These are phyloP conservation scores for Camelina hispida DNA, from an alignment of 345 rosid species.

Conservation along the genomic window DNA sequence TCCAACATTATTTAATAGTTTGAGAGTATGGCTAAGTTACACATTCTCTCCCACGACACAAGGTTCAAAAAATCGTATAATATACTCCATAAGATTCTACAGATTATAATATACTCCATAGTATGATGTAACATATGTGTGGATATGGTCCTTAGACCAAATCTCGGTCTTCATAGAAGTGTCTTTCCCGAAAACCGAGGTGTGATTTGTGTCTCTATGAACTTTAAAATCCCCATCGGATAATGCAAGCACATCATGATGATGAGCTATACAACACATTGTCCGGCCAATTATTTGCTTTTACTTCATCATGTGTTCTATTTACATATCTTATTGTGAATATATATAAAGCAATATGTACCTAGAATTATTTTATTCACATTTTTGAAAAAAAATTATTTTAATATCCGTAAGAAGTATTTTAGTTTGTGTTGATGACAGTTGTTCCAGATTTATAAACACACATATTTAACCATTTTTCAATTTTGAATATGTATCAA, in stretches of 20 bases:
- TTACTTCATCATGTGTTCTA: conserved; percentile 29
- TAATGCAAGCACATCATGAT: conserved; percentile 45
- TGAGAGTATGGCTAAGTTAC: background rate
- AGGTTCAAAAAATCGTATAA: conserved; percentile 12
- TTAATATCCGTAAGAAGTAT: no score
- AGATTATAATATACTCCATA: background rate
- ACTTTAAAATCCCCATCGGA: conserved; percentile 37
- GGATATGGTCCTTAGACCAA: conserved; percentile 44
- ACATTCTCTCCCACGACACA: conserved; percentile 24
- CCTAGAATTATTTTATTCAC: no score
- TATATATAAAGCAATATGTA: no score
- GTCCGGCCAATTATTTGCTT: conserved; percentile 27
- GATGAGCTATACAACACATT: conserved; percentile 34
- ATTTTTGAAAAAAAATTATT: no score
- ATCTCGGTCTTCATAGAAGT: conserved; percentile 47
- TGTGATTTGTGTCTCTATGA: conserved; percentile 43
- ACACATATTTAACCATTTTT: no score
- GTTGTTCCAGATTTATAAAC: no score
- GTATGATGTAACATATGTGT: conserved; percentile 7
- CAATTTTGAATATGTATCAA: no score
- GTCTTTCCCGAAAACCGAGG: conserved; percentile 44
- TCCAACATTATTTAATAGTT: background rate
- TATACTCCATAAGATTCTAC: background rate
- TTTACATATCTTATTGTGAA: background rate
- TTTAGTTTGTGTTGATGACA: no score